Percentiles rank a stretch among this genome's conserved stretches.
phyloP scores from a whole-genome alignment of 139 green algal species.

The Bryopsis sp. region DNA sequence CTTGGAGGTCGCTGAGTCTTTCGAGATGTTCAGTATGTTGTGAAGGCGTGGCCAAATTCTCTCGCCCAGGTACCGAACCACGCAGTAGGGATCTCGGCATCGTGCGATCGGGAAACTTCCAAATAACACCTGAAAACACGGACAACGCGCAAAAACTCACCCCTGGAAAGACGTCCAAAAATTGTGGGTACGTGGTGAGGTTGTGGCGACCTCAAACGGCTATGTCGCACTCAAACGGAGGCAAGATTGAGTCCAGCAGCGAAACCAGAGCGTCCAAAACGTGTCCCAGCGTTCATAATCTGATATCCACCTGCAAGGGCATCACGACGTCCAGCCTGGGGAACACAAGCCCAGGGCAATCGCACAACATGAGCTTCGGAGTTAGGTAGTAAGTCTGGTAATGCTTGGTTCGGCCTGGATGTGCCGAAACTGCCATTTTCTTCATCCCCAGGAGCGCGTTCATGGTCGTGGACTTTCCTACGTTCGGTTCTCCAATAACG shows the following conservation, averaged over 20 bases:
- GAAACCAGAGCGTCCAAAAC: background rate
- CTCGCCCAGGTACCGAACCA: slow-evolving; percentile 45
- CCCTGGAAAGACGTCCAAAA: too few species aligned
- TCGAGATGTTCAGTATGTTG: background rate
- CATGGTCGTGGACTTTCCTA: slow-evolving; percentile 47
- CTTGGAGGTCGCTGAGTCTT: too few species aligned
- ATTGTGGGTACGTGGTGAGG: too few species aligned
- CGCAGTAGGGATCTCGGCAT: slow-evolving; percentile 46
- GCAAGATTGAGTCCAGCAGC: too few species aligned
- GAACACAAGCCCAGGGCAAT: slow-evolving; percentile 64
- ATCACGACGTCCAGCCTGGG: slow-evolving; percentile 44
- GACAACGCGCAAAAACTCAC: background rate
- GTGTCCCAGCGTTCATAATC: background rate
- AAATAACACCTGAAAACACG: slow-evolving; percentile 43
- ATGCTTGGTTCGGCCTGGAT: slow-evolving; percentile 55
- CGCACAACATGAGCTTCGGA: slow-evolving; percentile 44
- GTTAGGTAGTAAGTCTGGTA: slow-evolving; percentile 56
- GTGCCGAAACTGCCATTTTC: slow-evolving; percentile 32
- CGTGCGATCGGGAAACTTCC: slow-evolving; percentile 50
- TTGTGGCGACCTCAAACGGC: too few species aligned
- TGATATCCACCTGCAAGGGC: slow-evolving; percentile 38
- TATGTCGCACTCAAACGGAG: too few species aligned
- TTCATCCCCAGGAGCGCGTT: slow-evolving; percentile 53
- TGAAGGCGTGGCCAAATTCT: slow-evolving; percentile 39
- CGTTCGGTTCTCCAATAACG: slow-evolving; percentile 50